These are phyloP conservation scores for Metschnikowia kunwiensis DNA, from an alignment of 805 yeast species.

Conservation along the genomic window DNA sequence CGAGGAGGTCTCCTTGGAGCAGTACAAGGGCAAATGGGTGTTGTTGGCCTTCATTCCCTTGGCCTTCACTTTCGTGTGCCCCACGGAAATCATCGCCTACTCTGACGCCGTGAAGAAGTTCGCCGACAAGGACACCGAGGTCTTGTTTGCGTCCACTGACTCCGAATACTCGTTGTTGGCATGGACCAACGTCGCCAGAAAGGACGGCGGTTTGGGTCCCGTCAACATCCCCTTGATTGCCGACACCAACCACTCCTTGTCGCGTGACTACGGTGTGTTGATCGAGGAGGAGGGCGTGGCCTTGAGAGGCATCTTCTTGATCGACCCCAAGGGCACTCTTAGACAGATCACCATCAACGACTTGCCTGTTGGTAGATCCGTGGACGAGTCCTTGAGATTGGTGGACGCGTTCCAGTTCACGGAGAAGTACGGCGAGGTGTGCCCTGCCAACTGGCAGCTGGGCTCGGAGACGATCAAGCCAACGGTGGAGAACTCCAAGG, in stretches of 20 bases:
- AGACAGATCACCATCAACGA: constrained; percentile 98
- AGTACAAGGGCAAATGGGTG: constrained; percentile 98
- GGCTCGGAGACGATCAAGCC: constrained; percentile 87
- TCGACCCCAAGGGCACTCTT: constrained; percentile 91
- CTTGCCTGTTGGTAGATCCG: constrained; percentile 98
- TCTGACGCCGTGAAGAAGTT: constrained; percentile 92
- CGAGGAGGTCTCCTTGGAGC: constrained; percentile 91
- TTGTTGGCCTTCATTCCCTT: constrained; percentile 94
- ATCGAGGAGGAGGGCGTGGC: constrained; percentile 96
- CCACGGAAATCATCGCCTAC: constrained; percentile 98
- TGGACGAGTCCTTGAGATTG: constrained; percentile 95
- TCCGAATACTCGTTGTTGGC: constrained; percentile 96
- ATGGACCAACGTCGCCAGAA: constrained; percentile 95
- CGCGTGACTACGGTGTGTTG: constrained; percentile 96
- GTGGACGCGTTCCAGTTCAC: constrained; percentile 99
- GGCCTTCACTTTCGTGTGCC: constrained; percentile 99
- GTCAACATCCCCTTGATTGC: constrained; percentile 92
- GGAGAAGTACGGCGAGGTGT: constrained; percentile 98
- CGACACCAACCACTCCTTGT: constrained; percentile 93
- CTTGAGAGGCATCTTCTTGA: constrained; percentile 96
- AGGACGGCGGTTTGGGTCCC: constrained; percentile 98
- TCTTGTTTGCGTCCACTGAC: constrained; percentile 96
- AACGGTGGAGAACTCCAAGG: constrained; percentile 21
- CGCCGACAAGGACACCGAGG: constrained; percentile 79
- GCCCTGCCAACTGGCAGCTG: constrained; percentile 96